Conservation (phyloP, 2,329 filamentous ascomycete genomes). For the Grosmannia huntii region DNA sequence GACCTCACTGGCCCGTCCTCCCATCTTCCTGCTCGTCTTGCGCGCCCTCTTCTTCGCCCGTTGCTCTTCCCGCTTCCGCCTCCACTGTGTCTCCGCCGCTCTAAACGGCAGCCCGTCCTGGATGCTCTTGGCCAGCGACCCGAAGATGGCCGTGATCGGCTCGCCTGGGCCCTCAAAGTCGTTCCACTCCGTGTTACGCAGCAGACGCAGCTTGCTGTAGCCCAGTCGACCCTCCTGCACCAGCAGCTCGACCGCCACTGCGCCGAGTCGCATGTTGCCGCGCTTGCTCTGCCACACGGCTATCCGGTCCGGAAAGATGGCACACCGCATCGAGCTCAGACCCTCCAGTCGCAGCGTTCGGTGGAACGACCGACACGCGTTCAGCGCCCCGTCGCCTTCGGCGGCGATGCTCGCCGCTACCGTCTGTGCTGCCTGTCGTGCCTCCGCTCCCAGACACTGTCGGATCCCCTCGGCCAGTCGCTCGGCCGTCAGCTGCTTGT, state of each 20-base stretch:
- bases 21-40: conserved; percentile 3
- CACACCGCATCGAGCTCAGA: conserved; percentile 48
- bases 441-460: conserved; percentile 50
- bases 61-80: conserved; percentile 25
- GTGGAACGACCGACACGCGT: conserved; percentile 57
- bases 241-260: conserved; percentile 52
- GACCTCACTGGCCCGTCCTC: background rate
- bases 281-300: conserved; percentile 55
- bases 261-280: conserved; percentile 45
- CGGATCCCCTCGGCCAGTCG: conserved; percentile 58
- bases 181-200: conserved; percentile 61
- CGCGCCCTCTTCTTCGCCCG: too few species aligned
- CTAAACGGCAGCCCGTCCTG: conserved; percentile 48
- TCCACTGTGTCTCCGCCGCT: conserved; percentile 37
- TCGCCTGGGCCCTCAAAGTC: conserved; percentile 67
- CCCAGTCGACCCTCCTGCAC: conserved; percentile 46
- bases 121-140: conserved; percentile 46
- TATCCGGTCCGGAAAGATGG: conserved; percentile 47
- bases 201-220: conserved; percentile 49
- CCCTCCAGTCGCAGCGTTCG: conserved; percentile 40
- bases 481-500: conserved; percentile 52
- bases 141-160: conserved; percentile 53
- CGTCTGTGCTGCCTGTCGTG: conserved; percentile 39
- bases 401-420: conserved; percentile 48
- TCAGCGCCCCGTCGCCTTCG: conserved; percentile 56